Evolutionary conservation across 148 eudicot species (phyloP), one percentile per base, ranked within the genome.

Genomic region (Tetragonia tetragonoides): DNA sequence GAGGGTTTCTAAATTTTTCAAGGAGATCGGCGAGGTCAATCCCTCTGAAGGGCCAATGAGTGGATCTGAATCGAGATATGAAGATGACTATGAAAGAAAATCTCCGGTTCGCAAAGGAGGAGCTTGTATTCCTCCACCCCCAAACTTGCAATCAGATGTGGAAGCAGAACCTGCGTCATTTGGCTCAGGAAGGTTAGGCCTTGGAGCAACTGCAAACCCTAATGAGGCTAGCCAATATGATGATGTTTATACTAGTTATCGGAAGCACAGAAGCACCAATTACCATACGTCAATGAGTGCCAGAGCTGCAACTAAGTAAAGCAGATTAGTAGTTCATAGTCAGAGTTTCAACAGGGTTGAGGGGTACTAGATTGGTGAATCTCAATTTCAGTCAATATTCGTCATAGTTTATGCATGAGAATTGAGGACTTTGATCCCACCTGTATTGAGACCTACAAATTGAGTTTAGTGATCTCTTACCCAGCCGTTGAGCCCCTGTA

Each of bases 61-160:
- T 69, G 75, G 86, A 6, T 87, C 93, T 5, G 97, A 86, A 18
- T 79, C 87, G 17, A 81, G 82, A 61, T 90, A 89, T 40, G 95
- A 85, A 40, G 89, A 90, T 62, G 92, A 91, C n/a, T 90, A 88
- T 41, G 89, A 89, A 71, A 87, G 93, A 85, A 93, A 83, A 16
- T 79, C 91, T 75, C 90, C 92, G 5, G 89, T 89, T 17, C 90
- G 99, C 34, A 90, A 89, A 81, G 99, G 99, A 76, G 99, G 99
- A 46, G 97, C 99, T 72, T 91, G 97, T 74, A 93, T 95, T 40
- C 99, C 99, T 68, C 99, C 99, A 12, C 99, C 97, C 2, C 84
- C 87, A 2, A 89, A 87, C 81, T 83, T 95, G 77, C 97, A 90
- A 73, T 85, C 80, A 11, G 78, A 87, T 54, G 83, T 83, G 2